Evolutionary conservation across 192 early-diverging fungal genomes (phyloP), one percentile per base, ranked within the genome.

Genomic region (Physocladia obscura): DNA sequence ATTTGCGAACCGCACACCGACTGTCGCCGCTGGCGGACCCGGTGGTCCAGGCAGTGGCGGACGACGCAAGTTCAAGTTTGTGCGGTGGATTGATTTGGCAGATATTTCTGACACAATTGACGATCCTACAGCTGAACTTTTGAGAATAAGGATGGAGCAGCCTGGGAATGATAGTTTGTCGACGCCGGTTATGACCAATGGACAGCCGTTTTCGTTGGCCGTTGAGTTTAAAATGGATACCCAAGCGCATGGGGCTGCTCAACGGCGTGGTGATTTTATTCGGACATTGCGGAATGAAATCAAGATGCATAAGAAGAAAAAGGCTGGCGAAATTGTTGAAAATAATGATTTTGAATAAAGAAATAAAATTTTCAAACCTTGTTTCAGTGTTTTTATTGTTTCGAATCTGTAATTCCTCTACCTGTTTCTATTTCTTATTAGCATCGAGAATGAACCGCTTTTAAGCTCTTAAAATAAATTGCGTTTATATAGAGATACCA

Each of bases 31-130:
- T 24, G 27, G n/a, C 4, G 56, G 56, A 34, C 32, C 49, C 6
- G 44, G 32, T 27, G 57, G 27, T 47, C 57, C 70, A 19, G 57
- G 49, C 29, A 31, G 51, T 0, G 69, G 73, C 38, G n/a, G n/a
- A n/a, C n/a, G n/a, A n/a, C 58, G 74, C 21, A n/a, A 30, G 29
- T 80, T 57, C 67, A 62, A 64, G 40, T 83, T 83, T 63, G 34
- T 83, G 32, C 15, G 81, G 49, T 83, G 79, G 79, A 64, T 83
- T 11, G 81, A 83, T 75, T 49, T 83, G 40, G 17, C 74, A 29
- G 81, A 83, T 69, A 77, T 80, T 44, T 61, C 51, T 40, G 50
- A 56, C 26, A 50, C 65, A n/a, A 70, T 71, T 49, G 74, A 83
- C 26, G 21, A n/a, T 24, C 26, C 1, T 11, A 29, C 40, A 67